Base-by-base conservation (phyloP, 176 grass and related monocot species). In the Coix lacrymajobi region DNA sequence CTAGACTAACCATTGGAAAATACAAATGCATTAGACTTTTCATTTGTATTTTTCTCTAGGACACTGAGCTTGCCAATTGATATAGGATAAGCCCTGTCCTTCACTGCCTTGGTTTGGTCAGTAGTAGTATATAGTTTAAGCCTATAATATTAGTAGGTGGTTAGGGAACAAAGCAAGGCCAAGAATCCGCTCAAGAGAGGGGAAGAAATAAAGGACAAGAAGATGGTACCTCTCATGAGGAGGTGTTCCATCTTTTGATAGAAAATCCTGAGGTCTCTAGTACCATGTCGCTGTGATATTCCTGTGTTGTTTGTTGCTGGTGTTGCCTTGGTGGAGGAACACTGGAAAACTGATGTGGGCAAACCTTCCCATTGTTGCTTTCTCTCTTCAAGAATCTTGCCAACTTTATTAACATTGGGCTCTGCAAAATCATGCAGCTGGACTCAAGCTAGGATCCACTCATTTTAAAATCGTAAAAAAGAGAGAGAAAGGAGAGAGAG, bases 291-390 rank as follows among this genome's bases (percentile, higher is more conserved):
- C 61, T 46, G 77, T 57, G 84, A 86, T 80, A 30, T 58, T 43
- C 36, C 44, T 63, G 32, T 71, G 65, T 56, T 68, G 76, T 69
- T 80, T 85, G 49, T 74, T 76, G 36, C 77, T 62, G 39, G 62
- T 62, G 77, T 61, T 74, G 69, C 69, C 32, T 71, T 63, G 65
- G 79, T 82, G 79, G 44, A 73, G 77, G 72, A 73, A 82, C 66
- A 72, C 58, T 60, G 83, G 44, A 26, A 73, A 82, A 82, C 79
- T 46, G 83, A 78, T 82, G 66, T 45, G 54, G 33, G 58, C 72
- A 77, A 37, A 60, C 37, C 79, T 86, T 90, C 57, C 36, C 66
- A n/a, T 83, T 90, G 79, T 90, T 86, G 33, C 66, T 78, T 82
- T 86, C 79, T 86, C 73, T 49, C 71, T 19, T 19, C 1, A 60